Conservation (phyloP, 2,329 filamentous ascomycete species). For the Lachnellula occidentalis region DNA sequence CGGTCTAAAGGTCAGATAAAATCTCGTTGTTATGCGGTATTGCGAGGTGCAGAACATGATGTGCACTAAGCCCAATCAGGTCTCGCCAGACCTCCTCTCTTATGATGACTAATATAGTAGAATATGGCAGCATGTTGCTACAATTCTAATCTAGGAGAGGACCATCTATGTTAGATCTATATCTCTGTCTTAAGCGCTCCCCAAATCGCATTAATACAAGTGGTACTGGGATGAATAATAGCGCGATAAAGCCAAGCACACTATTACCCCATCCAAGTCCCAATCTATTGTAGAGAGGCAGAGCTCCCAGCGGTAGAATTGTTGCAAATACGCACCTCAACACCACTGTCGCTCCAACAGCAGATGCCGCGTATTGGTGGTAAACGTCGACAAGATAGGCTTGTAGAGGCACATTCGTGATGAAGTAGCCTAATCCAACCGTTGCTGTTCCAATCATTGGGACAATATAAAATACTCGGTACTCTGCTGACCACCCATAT, state of each 20-base stretch:
- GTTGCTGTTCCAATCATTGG: conserved; percentile 34
- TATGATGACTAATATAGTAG: too few relatives aligned
- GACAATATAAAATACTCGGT: conserved; percentile 38
- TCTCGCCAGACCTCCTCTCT: too few relatives aligned
- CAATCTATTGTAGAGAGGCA: conserved; percentile 8
- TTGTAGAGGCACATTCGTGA: conserved; percentile 29
- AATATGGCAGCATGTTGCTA: too few relatives aligned
- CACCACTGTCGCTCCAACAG: conserved; percentile 34
- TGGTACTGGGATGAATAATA: conserved; percentile 37
- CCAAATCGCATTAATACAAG: neutral
- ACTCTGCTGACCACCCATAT: conserved; percentile 41
- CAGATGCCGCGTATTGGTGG: conserved; percentile 34
- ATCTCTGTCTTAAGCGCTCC: neutral
- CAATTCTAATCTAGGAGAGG: too few relatives aligned
- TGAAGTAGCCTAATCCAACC: neutral
- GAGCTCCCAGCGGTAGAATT: conserved; percentile 47
- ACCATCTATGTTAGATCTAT: too few relatives aligned
- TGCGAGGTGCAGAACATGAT: too few relatives aligned
- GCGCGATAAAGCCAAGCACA: conserved; percentile 42
- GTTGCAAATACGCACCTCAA: conserved; percentile 41
- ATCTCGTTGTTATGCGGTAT: too few relatives aligned
- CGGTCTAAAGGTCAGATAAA: too few relatives aligned
- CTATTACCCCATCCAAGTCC: conserved; percentile 42
- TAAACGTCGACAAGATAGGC: conserved; percentile 42
- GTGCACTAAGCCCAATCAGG: too few relatives aligned